phyloP scores from a whole-genome alignment of 148 eudicot genomes.

The Camellia japonica region DNA sequence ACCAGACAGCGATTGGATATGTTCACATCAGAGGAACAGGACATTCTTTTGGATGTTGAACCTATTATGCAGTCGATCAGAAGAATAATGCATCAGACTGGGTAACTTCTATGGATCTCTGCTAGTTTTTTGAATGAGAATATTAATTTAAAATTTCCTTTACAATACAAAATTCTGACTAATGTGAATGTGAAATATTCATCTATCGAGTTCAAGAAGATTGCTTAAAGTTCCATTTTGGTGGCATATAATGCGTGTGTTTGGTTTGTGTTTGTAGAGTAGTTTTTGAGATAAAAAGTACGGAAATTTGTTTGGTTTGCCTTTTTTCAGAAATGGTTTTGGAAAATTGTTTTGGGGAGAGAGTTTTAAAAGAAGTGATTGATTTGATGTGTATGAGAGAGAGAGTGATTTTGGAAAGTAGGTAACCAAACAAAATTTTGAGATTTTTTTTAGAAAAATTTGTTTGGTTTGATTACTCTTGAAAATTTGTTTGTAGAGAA shows the following conservation, averaged over 20 bases:
- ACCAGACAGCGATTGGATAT: slow-evolving; percentile 61
- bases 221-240: background rate
- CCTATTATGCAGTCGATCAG: slow-evolving; percentile 59
- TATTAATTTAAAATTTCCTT: background rate
- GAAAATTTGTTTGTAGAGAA: too few species aligned
- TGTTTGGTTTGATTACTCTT: too few species aligned
- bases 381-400: too few species aligned
- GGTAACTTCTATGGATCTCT: slow-evolving; percentile 39
- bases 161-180: background rate
- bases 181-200: background rate
- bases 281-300: too few species aligned
- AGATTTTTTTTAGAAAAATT: too few species aligned
- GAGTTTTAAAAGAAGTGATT: too few species aligned
- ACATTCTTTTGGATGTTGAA: slow-evolving; percentile 61
- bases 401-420: too few species aligned
- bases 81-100: slow-evolving; percentile 68
- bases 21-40: slow-evolving; percentile 77
- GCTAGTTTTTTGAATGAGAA: background rate
- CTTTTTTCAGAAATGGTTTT: too few species aligned
- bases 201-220: background rate
- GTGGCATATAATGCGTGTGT: background rate
- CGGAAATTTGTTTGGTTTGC: too few species aligned
- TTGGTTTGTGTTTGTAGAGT: too few species aligned
- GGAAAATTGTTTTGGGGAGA: too few species aligned
- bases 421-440: too few species aligned